Percentiles rank a stretch among this genome's conserved stretches.
Conservation (phyloP, 352 stramenopile genomes). For the Pythium myriotylum region DNA sequence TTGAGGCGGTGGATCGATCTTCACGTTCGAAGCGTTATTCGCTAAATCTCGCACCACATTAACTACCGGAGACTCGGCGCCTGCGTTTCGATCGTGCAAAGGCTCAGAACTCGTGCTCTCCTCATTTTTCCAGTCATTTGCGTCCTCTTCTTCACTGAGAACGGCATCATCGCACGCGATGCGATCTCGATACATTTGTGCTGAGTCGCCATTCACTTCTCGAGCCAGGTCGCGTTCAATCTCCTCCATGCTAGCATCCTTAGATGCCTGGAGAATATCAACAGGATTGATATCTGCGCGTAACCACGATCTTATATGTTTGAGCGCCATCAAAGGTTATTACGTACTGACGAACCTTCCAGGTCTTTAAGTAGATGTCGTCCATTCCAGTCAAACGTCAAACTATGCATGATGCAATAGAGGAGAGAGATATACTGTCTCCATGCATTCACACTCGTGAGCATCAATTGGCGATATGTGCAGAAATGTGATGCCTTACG, state of each 20-base stretch:
- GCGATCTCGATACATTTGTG: constrained; percentile 44
- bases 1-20: too few relatives aligned
- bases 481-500: constrained; percentile 35
- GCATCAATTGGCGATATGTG: background rate
- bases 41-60: too few relatives aligned
- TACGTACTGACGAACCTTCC: constrained; percentile 43
- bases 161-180: constrained; percentile 21
- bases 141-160: background rate
- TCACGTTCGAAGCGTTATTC: too few relatives aligned
- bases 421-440: constrained; percentile 74
- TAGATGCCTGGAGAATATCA: constrained; percentile 61
- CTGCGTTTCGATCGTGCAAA: background rate
- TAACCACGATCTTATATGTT: too few relatives aligned
- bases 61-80: too few relatives aligned
- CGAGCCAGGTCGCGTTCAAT: constrained; percentile 51
- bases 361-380: constrained; percentile 52
- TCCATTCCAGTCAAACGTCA: constrained; percentile 58
- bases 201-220: constrained; percentile 47
- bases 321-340: too few relatives aligned
- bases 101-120: background rate
- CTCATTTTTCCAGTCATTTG: background rate
- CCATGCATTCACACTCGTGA: background rate
- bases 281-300: constrained; percentile 51
- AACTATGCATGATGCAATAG: constrained; percentile 74
- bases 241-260: constrained; percentile 42